Evolutionary conservation across 768 basidiomycete species (phyloP), one percentile per base, ranked within the genome.

Genomic region (Tulasnella sp.): DNA sequence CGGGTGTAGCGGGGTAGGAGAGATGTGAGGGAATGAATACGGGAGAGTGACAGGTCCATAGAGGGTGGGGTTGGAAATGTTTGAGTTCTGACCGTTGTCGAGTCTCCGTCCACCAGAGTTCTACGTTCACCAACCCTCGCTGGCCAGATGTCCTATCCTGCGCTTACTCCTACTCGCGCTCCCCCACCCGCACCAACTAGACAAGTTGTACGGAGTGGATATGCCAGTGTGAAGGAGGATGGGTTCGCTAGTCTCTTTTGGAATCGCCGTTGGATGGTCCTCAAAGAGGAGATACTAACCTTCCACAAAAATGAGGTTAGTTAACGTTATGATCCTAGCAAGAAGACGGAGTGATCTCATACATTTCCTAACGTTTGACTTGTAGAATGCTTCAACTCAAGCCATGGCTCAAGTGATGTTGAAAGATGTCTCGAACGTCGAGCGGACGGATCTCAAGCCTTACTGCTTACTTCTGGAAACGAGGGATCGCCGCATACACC

Each of bases 381-480:
- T n/a, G 1, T 11, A 60, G 58, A 60, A 8, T 31, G 24, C 58
- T 31, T 60, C 58, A 3, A 60, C n/a, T 16, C 89, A 80, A 91
- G 58, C 58, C 8, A 60, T 60, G 58, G 24, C 58, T 16, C 58
- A 60, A 60, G 58, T 97, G 82, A 85, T 87, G 75, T 88, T 97
- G 31, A 88, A 90, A 41, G 96, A 97, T 82, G 93, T 99, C 82
- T 87, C 92, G 41, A 94, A 93, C 84, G 92, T 99, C 83, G 95
- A 97, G 84, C 93, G 97, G 18, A 96, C 93, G 76, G 97, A 99
- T 85, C 87, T 96, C 83, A 98, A 98, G 85, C 96, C 96, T 0
- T 99, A 97, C 85, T 99, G 97, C 84, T 88, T 99, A 0, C 87
- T 96, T 24, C 86, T 99, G 34, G 95, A 96, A 84, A 92, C 93